A percentile compares a stretch with the other conserved stretches of the same genome.
Conservation (phyloP, 2,329 filamentous ascomycete species). For the Cladosporium sp. region DNA sequence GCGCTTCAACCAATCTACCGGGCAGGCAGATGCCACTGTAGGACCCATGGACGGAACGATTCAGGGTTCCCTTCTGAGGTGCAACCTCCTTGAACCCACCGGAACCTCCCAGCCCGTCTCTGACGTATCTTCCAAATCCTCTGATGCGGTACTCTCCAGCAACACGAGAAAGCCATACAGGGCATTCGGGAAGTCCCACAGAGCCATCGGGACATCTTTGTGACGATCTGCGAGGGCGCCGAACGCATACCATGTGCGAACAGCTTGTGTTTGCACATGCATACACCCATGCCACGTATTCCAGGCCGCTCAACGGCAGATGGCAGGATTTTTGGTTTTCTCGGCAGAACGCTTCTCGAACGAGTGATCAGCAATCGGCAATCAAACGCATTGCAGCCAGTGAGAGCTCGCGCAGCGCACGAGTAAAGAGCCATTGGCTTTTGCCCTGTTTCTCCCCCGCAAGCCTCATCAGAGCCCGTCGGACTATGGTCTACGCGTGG, state of each 20-base stretch:
- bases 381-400: background rate
- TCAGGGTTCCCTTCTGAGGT: too few species aligned
- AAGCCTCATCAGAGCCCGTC: background rate
- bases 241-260: too few species aligned
- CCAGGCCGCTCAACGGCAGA: background rate
- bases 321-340: background rate
- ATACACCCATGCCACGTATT: too few species aligned
- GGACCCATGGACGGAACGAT: too few species aligned
- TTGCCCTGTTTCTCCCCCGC: background rate
- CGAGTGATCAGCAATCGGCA: background rate
- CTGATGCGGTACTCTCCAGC: background rate
- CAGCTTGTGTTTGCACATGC: too few species aligned
- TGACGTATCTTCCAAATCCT: background rate
- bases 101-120: background rate
- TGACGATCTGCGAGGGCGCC: too few species aligned
- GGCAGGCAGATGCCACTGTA: too few species aligned
- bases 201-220: too few species aligned
- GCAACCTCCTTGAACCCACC: too few species aligned
- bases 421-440: background rate
- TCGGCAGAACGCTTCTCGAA: slow-evolving; percentile 13
- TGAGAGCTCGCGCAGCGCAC: background rate
- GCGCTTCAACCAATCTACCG: too few species aligned
- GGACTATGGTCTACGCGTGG: background rate
- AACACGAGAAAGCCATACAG: too few species aligned
- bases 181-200: too few species aligned